phyloP scores from a whole-genome alignment of 345 rosid species.

The Erodium maritimum region DNA sequence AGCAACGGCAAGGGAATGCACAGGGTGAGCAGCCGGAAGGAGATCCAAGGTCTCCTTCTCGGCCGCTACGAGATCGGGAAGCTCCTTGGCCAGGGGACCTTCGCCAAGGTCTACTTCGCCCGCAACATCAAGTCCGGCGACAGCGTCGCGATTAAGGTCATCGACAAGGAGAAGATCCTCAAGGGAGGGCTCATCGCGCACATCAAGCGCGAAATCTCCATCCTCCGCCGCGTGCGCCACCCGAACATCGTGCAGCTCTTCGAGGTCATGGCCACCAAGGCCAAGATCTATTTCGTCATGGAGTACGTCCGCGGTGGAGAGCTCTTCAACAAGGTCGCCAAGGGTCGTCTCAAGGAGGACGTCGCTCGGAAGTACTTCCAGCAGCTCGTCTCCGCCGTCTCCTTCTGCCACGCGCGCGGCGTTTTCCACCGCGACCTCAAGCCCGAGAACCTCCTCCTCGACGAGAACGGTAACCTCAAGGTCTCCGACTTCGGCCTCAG shows the following conservation, averaged over 20 bases:
- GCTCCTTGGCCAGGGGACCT: slow-evolving; percentile 24
- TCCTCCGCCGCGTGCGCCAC: slow-evolving; percentile 26
- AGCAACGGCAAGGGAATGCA: not conserved
- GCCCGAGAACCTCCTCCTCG: slow-evolving; percentile 27
- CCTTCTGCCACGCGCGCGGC: slow-evolving; percentile 24
- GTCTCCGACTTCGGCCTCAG: slow-evolving; percentile 28
- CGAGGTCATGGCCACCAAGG: slow-evolving; percentile 27
- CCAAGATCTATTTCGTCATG: slow-evolving; percentile 26
- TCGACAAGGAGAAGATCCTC: slow-evolving; percentile 18
- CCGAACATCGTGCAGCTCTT: slow-evolving; percentile 19
- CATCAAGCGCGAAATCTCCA: slow-evolving; percentile 20
- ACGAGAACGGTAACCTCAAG: slow-evolving; percentile 20
- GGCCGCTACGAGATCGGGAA: slow-evolving; percentile 16
- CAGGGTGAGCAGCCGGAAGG: not conserved
- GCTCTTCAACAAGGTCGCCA: slow-evolving; percentile 14
- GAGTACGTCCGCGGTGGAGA: slow-evolving; percentile 24
- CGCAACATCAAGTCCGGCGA: slow-evolving; percentile 9
- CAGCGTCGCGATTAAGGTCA: slow-evolving; percentile 19
- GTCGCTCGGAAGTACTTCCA: slow-evolving; percentile 18
- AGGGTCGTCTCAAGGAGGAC: slow-evolving; percentile 19
- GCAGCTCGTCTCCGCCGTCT: slow-evolving; percentile 21
- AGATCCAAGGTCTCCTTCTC: not conserved
- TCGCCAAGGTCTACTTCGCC: slow-evolving; percentile 27
- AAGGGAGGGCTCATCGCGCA: slow-evolving; percentile 16
- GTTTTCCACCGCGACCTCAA: too few species aligned